Base-by-base conservation (phyloP, 2,329 filamentous ascomycete genomes). In the Stachybotrys echinatus region DNA sequence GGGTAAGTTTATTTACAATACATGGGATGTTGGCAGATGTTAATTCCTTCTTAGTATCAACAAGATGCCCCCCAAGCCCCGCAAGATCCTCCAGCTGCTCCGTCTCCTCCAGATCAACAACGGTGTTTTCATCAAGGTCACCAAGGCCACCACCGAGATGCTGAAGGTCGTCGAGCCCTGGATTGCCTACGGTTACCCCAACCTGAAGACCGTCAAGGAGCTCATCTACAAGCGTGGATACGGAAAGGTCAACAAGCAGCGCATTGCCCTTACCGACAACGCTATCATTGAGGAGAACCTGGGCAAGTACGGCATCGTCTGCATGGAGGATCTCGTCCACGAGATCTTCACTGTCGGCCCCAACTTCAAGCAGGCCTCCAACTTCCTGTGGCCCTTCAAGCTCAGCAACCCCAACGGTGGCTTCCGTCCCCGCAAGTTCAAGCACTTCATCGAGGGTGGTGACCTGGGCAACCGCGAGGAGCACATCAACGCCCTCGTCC, bases 311-410 rank as follows among this genome's bases (percentile, higher is more conserved):
- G 94, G 92, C 74, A 96, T 99, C 69, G 90, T 99, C 81, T 99
- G 94, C 73, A 90, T 97, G 74, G 94, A 99, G 81, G 94, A 99
- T 79, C 80, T 99, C 63, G 92, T 99, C 76, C 94, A 99, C 83
- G 94, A 99, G 84, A 96, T 95, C 80, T 92, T 85, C 84, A 95
- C 92, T 53, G 94, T 97, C 62, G 92, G 94, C 72, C 92, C 92
- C 81, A 97, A 97, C 87, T 95, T 94, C 88, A 97, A 96, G 87
- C 92, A 96, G 81, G 91, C 89, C 68, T 84, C 87, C 80, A 99
- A 97, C 88, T 97, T 97, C 86, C 80, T 97, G 63, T 99, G 94
- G 94, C 94, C 94, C 71, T 99, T 99, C 87, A 97, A 99, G 88
- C 88, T 99, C 63, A 91, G 85, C 84, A 96, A 95, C 85, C 94